A percentile compares a stretch with the other conserved stretches of the same genome.
These are phyloP conservation scores for Tricholoma hemisulphureum DNA, from an alignment of 768 basidiomycete species.

Conservation along the genomic window DNA sequence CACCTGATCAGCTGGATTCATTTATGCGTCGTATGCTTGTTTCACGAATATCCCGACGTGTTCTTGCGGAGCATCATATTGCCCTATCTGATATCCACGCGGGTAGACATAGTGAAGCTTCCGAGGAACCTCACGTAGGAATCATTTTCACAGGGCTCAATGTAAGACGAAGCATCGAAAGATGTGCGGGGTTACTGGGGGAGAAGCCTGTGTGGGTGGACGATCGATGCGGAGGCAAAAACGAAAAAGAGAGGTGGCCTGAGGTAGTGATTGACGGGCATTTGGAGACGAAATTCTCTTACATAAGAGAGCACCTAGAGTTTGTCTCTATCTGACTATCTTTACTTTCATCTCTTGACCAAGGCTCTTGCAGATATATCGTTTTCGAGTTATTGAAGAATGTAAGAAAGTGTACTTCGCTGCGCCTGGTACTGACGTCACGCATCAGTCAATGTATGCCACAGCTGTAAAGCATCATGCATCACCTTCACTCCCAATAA, in stretches of 20 bases:
- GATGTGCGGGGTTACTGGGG: conserved; percentile 58
- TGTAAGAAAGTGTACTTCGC: conserved; percentile 41
- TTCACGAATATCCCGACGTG: conserved; percentile 85
- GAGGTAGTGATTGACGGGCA: conserved; percentile 75
- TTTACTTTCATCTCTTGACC: background rate
- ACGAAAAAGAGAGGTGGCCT: conserved; percentile 45
- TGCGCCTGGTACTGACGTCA: background rate
- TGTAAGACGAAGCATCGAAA: conserved; percentile 67
- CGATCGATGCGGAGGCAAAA: conserved; percentile 30
- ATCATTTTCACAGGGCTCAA: conserved; percentile 79
- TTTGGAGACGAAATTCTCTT: conserved; percentile 67
- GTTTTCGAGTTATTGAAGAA: conserved; percentile 90
- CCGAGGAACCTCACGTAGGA: conserved; percentile 67
- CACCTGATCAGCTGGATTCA: conserved; percentile 76
- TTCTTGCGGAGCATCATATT: conserved; percentile 87
- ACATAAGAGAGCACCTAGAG: conserved; percentile 87
- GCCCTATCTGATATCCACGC: conserved; percentile 65
- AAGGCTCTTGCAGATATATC: conserved; percentile 58
- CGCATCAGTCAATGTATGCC: conserved; percentile 65
- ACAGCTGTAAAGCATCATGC: conserved; percentile 52
- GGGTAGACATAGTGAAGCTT: conserved; percentile 32
- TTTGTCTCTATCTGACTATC: conserved; percentile 30
- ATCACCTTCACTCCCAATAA: conserved; percentile 49
- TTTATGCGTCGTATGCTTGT: conserved; percentile 92
- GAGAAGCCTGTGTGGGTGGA: conserved; percentile 45